Percentiles rank a stretch among this genome's conserved stretches.
phyloP scores from a whole-genome alignment of 805 yeast species.

The Pichia eremophila region DNA sequence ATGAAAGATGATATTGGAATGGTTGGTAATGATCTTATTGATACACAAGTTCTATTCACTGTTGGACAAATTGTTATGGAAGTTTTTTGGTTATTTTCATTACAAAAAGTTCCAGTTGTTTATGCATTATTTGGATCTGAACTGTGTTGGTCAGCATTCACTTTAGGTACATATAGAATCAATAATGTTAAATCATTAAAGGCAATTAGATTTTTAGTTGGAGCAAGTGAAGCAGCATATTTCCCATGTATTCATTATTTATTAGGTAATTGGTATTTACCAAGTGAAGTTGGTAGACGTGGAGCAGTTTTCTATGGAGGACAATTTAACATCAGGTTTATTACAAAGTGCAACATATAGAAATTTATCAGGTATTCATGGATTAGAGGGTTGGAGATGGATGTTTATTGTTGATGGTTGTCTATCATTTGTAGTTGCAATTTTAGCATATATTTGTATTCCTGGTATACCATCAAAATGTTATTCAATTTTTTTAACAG shows the following conservation, averaged over 20 bases:
- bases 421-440: slow-evolving; percentile 16
- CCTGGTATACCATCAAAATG: slow-evolving; percentile 62
- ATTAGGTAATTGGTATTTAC: slow-evolving; percentile 48
- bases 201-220: slow-evolving; percentile 58
- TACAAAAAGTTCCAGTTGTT: slow-evolving; percentile 49
- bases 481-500: slow-evolving; percentile 42
- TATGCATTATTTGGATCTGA: slow-evolving; percentile 47
- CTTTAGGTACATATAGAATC: slow-evolving; percentile 46
- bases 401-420: slow-evolving; percentile 46
- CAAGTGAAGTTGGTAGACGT: slow-evolving; percentile 50
- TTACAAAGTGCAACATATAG: slow-evolving; percentile 33
- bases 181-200: slow-evolving; percentile 41
- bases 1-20: slow-evolving; percentile 48
- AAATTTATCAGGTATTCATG: slow-evolving; percentile 19
- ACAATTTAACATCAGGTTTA: slow-evolving; percentile 50
- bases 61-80: slow-evolving; percentile 55
- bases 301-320: slow-evolving; percentile 58
- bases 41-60: slow-evolving; percentile 48
- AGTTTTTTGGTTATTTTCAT: slow-evolving; percentile 49
- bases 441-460: slow-evolving; percentile 26
- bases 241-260: slow-evolving; percentile 55
- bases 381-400: slow-evolving; percentile 44
- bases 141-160: slow-evolving; percentile 58
- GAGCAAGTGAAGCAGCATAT: slow-evolving; percentile 61
- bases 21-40: slow-evolving; percentile 53